Percentiles rank a stretch among this genome's conserved stretches.
phyloP scores from a whole-genome alignment of 768 basidiomycete genomes.

The Sporobolomyces pararoseus region DNA sequence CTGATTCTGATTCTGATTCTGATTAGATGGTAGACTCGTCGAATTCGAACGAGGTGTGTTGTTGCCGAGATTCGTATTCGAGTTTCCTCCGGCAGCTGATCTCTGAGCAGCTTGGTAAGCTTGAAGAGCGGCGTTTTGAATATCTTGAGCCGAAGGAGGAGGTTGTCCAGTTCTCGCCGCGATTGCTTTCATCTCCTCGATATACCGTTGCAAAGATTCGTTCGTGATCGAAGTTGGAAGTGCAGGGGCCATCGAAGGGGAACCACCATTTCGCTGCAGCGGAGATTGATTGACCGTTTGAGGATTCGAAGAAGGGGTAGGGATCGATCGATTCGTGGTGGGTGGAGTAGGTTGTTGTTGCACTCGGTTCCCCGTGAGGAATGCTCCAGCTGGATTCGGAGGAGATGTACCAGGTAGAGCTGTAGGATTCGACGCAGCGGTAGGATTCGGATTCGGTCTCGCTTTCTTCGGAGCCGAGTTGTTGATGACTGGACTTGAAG shows the following conservation, averaged over 20 bases:
- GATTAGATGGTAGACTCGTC: background rate
- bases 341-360: conserved; percentile 13
- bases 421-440: background rate
- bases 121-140: conserved; percentile 22
- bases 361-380: conserved; percentile 1
- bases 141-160: conserved; percentile 22
- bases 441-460: conserved; percentile 19
- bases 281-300: conserved; percentile 6
- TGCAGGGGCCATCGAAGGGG: conserved; percentile 8
- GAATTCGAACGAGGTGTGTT: background rate
- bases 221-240: conserved; percentile 14
- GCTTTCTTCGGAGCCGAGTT: conserved; percentile 19
- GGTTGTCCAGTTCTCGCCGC: conserved; percentile 16
- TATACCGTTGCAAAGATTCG: conserved; percentile 27
- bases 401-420: background rate
- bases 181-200: conserved; percentile 24
- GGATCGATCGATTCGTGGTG: conserved; percentile 3
- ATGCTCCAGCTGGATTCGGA: conserved; percentile 16
- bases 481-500: conserved; percentile 8
- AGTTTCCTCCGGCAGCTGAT: background rate
- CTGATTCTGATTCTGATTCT: background rate
- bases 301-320: background rate
- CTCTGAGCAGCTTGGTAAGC: conserved; percentile 12
- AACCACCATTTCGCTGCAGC: background rate
- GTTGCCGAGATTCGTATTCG: too few relatives aligned